Conservation (phyloP, 345 rosid species). For the Eutrema yunnanense region DNA sequence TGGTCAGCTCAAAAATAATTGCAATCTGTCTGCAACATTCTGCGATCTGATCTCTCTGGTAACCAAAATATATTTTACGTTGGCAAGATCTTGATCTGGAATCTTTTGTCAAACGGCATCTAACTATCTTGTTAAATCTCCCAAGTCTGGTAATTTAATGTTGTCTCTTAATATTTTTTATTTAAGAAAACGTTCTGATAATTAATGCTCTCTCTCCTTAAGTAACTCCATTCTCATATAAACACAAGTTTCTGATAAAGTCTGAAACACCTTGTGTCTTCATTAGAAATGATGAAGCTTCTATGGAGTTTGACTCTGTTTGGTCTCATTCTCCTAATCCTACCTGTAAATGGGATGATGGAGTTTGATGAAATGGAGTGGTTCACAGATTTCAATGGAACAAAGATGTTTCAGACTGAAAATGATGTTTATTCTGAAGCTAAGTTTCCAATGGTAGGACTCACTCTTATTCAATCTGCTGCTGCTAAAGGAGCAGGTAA, state of each 20-base stretch:
- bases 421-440: conserved; percentile 27
- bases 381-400: conserved; percentile 21
- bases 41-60: conserved; percentile 23
- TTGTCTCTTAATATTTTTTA: neutral
- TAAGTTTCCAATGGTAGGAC: conserved; percentile 35
- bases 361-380: conserved; percentile 31
- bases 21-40: conserved; percentile 26
- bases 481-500: conserved; percentile 37
- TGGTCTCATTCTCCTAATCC: conserved; percentile 6
- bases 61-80: conserved; percentile 3
- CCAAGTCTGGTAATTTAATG: neutral
- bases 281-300: conserved; percentile 16
- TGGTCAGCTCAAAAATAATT: conserved; percentile 15
- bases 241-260: neutral
- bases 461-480: conserved; percentile 34
- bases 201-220: conserved; percentile 15
- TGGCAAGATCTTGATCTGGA: conserved; percentile 32
- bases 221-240: conserved; percentile 5
- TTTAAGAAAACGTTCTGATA: neutral
- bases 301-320: conserved; percentile 31
- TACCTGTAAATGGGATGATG: conserved; percentile 13
- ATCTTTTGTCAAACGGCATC: conserved; percentile 22
- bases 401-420: conserved; percentile 18
- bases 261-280: conserved; percentile 1
- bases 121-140: conserved; percentile 8